Conservation (phyloP, 805 yeast species). For the Lipomyces chichibuensis region DNA sequence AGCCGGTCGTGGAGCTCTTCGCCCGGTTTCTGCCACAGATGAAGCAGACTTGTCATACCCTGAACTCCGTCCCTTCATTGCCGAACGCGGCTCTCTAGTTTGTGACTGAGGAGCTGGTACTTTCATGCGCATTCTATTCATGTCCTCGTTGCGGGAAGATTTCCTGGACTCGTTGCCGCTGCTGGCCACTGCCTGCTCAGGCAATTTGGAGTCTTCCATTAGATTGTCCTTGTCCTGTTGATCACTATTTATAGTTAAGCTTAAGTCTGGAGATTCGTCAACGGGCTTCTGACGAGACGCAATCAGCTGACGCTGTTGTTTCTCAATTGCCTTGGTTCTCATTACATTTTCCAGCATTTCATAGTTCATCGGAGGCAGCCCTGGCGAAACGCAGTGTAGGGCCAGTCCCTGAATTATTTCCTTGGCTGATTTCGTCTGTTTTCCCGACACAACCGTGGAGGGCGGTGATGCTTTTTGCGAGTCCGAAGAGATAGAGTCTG, state of each 20-base stretch:
- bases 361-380: conserved; percentile 38
- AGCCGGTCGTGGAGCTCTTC: conserved; percentile 25
- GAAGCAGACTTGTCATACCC: background rate
- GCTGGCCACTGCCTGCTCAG: background rate
- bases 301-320: conserved; percentile 40
- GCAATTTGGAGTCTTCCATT: background rate
- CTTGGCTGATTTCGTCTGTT: conserved; percentile 34
- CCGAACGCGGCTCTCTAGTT: background rate
- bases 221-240: background rate
- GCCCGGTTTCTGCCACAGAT: background rate
- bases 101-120: background rate
- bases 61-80: background rate
- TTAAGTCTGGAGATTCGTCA: background rate
- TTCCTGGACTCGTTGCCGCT: background rate
- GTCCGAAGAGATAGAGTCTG: background rate
- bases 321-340: conserved; percentile 38
- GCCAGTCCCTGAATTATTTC: conserved; percentile 43
- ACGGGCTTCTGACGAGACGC: conserved; percentile 36
- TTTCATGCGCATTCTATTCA: background rate
- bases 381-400: conserved; percentile 43
- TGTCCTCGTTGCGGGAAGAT: background rate
- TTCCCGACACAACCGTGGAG: background rate
- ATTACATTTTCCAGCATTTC: conserved; percentile 38
- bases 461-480: background rate
- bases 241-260: background rate